Percentiles rank a stretch among this genome's conserved stretches.
phyloP scores from a whole-genome alignment of 2,329 filamentous ascomycete genomes.

The Colletotrichum sp. region DNA sequence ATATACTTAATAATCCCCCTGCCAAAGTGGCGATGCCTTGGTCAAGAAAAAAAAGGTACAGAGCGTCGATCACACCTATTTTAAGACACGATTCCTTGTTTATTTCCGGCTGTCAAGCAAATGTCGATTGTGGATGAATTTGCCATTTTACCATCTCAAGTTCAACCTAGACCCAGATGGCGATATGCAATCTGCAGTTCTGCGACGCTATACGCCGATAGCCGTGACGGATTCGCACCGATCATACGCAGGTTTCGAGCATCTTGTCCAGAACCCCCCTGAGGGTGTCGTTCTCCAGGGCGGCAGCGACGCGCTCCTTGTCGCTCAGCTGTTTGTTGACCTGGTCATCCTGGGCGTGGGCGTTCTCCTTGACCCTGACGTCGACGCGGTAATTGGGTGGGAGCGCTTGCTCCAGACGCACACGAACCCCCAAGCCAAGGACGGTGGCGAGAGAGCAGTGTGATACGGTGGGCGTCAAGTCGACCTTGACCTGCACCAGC shows the following conservation, averaged over 20 bases:
- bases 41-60: background rate
- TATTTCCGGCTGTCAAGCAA: background rate
- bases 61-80: slow-evolving; percentile 6
- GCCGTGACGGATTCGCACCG: background rate
- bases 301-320: slow-evolving; percentile 95
- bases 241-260: slow-evolving; percentile 80
- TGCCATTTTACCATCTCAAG: background rate
- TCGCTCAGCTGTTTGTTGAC: slow-evolving; percentile 97
- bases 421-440: slow-evolving; percentile 90
- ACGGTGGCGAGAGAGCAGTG: slow-evolving; percentile 97
- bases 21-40: background rate
- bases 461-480: slow-evolving; percentile 95
- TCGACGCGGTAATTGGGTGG: slow-evolving; percentile 92
- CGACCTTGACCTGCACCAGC: slow-evolving; percentile 78
- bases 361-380: slow-evolving; percentile 92
- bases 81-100: background rate
- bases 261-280: slow-evolving; percentile 91
- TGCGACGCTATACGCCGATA: background rate
- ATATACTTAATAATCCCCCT: background rate
- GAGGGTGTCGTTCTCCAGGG: slow-evolving; percentile 90
- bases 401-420: slow-evolving; percentile 87
- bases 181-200: background rate
- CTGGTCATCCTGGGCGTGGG: slow-evolving; percentile 93
- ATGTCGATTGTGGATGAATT: background rate
- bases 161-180: background rate